phyloP scores from a whole-genome alignment of 495 filamentous ascomycete species.

The Tuber brumale region DNA sequence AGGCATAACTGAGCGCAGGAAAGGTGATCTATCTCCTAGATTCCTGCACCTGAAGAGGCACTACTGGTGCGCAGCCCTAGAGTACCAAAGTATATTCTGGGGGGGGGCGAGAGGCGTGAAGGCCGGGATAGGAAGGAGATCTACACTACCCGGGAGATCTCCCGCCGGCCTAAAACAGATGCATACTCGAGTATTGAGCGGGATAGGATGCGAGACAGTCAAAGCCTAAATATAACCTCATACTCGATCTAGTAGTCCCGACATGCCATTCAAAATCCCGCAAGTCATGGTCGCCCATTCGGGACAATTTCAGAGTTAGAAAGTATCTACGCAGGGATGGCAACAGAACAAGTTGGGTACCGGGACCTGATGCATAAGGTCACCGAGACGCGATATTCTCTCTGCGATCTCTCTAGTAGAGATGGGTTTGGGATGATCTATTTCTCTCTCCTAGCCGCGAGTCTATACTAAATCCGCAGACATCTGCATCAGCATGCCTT shows the following conservation, averaged over 20 bases:
- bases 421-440: background rate
- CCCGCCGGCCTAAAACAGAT: background rate
- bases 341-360: background rate
- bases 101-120: background rate
- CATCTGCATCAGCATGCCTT: background rate
- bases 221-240: background rate
- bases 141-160: background rate
- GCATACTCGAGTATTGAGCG: background rate
- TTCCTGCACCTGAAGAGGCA: background rate
- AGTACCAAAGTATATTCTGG: background rate
- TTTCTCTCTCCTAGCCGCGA: background rate
- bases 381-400: background rate
- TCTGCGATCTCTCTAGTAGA: background rate
- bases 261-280: background rate
- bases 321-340: background rate
- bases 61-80: background rate
- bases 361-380: background rate
- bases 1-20: background rate
- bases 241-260: background rate
- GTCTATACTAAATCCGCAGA: background rate
- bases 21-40: background rate
- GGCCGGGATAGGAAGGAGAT: background rate
- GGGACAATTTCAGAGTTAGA: background rate
- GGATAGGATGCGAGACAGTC: background rate
- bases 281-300: background rate